Conservation (phyloP, 2,329 filamentous ascomycete genomes). For the Podosphaera aphanis region DNA sequence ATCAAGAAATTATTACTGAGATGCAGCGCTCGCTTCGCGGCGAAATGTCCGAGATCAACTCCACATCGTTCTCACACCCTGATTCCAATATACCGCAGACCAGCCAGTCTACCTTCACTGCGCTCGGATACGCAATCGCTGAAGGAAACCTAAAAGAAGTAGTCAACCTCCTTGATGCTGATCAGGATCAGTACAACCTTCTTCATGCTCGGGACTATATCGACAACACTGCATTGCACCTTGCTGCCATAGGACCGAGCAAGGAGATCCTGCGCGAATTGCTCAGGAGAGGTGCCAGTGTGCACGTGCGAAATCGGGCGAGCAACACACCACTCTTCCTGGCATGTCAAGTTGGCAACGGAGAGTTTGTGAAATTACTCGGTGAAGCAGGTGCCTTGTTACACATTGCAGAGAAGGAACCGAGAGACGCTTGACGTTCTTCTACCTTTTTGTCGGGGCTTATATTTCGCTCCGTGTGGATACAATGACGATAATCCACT, state of each 20-base stretch:
- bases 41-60: constrained; percentile 30
- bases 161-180: constrained; percentile 11
- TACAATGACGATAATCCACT: no score
- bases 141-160: constrained; percentile 28
- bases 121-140: constrained; percentile 38
- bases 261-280: constrained; percentile 33
- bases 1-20: constrained; percentile 31
- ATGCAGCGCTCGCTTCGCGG: constrained; percentile 42
- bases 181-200: constrained; percentile 12
- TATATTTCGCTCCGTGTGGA: no score
- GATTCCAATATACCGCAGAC: constrained; percentile 12
- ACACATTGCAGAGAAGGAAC: constrained; percentile 24
- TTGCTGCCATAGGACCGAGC: constrained; percentile 21
- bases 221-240: constrained; percentile 19
- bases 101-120: constrained; percentile 31
- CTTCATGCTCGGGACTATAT: constrained; percentile 18
- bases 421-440: no score
- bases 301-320: constrained; percentile 39
- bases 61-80: constrained; percentile 31
- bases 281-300: constrained; percentile 37
- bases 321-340: constrained; percentile 44
- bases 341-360: constrained; percentile 32
- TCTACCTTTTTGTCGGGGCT: no score
- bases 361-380: constrained; percentile 29
- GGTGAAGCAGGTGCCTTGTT: constrained; percentile 35